phyloP scores from a whole-genome alignment of 1,284 basidiomycete species.

The Irpex lacteus region DNA sequence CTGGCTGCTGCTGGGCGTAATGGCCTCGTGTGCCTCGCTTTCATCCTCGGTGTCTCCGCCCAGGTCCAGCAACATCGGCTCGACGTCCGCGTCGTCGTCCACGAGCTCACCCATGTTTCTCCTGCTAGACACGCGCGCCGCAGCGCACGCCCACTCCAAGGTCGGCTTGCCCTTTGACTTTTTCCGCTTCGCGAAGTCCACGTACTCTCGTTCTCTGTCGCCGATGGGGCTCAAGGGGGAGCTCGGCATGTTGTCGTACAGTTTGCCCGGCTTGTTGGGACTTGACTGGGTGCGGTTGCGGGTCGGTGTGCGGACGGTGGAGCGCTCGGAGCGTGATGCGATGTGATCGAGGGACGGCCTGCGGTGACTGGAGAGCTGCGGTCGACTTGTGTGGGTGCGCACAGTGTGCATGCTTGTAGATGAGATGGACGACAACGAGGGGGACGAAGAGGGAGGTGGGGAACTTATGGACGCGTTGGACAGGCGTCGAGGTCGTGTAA shows the following conservation, averaged over 20 bases:
- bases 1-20: constrained; percentile 38
- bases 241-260: constrained; percentile 72
- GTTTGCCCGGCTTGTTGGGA: constrained; percentile 40
- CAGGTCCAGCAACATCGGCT: constrained; percentile 25
- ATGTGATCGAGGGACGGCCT: constrained; percentile 56
- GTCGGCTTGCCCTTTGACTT: constrained; percentile 40
- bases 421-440: constrained; percentile 25
- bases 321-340: constrained; percentile 29
- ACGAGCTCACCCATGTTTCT: constrained; percentile 25
- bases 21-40: constrained; percentile 31
- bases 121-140: constrained; percentile 40
- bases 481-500: constrained; percentile 15
- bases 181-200: constrained; percentile 46
- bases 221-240: constrained; percentile 56
- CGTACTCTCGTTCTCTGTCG: constrained; percentile 34
- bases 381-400: constrained; percentile 6
- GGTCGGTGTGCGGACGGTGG: constrained; percentile 14
- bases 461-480: constrained; percentile 16
- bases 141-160: constrained; percentile 73
- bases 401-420: constrained; percentile 5
- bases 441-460: constrained; percentile 11
- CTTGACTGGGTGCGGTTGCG: constrained; percentile 20
- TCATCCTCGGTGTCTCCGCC: constrained; percentile 33
- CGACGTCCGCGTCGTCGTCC: constrained; percentile 25
- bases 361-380: constrained; percentile 7